Base-by-base conservation (phyloP, 2,329 filamentous ascomycete genomes). In the Colletotrichum sp. region DNA sequence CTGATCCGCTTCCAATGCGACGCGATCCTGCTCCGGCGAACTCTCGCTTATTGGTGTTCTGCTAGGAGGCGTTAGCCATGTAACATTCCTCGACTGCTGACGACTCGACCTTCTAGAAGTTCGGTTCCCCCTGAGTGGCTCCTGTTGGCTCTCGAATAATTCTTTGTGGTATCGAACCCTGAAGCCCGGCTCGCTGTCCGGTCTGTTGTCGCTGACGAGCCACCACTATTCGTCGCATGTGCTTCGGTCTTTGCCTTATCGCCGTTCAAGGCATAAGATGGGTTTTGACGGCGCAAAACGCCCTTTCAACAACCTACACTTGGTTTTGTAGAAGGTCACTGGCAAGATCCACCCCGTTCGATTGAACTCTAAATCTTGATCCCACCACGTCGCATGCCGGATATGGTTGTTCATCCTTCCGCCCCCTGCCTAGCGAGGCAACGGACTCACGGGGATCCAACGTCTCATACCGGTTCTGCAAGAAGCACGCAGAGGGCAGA, bases 41-140 rank as follows among this genome's bases (percentile, higher is more conserved):
- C 74, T 34, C 58, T 61, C 22, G 52, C 32, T 66, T 25, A 27
- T 67, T 25, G 43, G 56, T 30, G 52, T 68, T 75, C 52, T 73
- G 73, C 48, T 39, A 55, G 70, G 55, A 27, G 28, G 52, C 39
- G 34, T 58, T 68, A 55, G 28, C 62, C 25, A 65, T 58, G 64
- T 58, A 36, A 65, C 74, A 36, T 69, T 15, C 32, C 55, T 60
- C 27, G 61, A 68, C 73, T 55, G 43, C 73, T 74, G 22, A 68
- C 36, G 56, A 61, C 56, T 18, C 48, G 34, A 28, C 36, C 68
- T 75, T 75, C 72, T 72, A 75, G 68, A 75, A 75, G 61, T 71
- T 66, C n/a, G 58, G 43, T 52, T 52, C 28, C 18, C 28, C 39
- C 25, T 25, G 36, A 36, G 55, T 43, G 30, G 32, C 48, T 30